A percentile compares a stretch with the other conserved stretches of the same genome.
phyloP scores from a whole-genome alignment of 495 filamentous ascomycete species.

The Chaetomium tenue region DNA sequence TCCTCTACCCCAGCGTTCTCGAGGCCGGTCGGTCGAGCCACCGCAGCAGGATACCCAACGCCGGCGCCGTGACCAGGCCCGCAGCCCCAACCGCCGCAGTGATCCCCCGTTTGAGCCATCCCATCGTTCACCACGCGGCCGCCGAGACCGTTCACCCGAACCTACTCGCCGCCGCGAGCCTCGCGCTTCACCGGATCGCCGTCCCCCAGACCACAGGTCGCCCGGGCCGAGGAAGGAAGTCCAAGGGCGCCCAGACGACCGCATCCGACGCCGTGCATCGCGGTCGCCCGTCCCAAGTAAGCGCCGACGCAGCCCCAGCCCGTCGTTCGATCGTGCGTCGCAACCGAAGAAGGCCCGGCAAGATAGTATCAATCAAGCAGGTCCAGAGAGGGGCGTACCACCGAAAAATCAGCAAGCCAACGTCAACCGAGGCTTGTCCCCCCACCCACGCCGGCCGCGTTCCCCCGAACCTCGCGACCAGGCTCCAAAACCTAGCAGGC shows the following conservation, averaged over 20 bases:
- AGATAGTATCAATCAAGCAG: slow-evolving; percentile 31
- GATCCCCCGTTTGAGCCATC: slow-evolving; percentile 31
- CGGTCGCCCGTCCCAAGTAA: slow-evolving; percentile 40
- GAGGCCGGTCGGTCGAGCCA: slow-evolving; percentile 19
- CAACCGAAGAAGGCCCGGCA: slow-evolving; percentile 41
- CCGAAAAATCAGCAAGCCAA: slow-evolving; percentile 28
- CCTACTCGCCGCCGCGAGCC: slow-evolving; percentile 36
- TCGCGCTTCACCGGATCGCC: slow-evolving; percentile 33
- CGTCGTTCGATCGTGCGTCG: slow-evolving; percentile 29
- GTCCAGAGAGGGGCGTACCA: slow-evolving; percentile 30
- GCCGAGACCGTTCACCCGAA: slow-evolving; percentile 38
- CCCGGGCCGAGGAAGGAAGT: slow-evolving; percentile 31
- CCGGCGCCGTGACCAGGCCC: slow-evolving; percentile 31
- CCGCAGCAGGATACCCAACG: slow-evolving; percentile 22
- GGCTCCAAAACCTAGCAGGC: slow-evolving; percentile 27
- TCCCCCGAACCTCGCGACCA: slow-evolving; percentile 35
- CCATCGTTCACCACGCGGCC: slow-evolving; percentile 29
- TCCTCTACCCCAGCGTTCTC: slow-evolving; percentile 17
- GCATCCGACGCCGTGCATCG: slow-evolving; percentile 28
- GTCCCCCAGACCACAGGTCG: slow-evolving; percentile 19
- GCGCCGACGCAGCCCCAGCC: slow-evolving; percentile 42
- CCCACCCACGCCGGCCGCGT: slow-evolving; percentile 30
- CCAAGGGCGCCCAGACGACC: slow-evolving; percentile 7
- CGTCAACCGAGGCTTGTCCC: slow-evolving; percentile 29
- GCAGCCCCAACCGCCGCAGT: slow-evolving; percentile 37